Conservation (phyloP, 768 basidiomycete genomes). For the Paxillus ammoniavirescens region DNA sequence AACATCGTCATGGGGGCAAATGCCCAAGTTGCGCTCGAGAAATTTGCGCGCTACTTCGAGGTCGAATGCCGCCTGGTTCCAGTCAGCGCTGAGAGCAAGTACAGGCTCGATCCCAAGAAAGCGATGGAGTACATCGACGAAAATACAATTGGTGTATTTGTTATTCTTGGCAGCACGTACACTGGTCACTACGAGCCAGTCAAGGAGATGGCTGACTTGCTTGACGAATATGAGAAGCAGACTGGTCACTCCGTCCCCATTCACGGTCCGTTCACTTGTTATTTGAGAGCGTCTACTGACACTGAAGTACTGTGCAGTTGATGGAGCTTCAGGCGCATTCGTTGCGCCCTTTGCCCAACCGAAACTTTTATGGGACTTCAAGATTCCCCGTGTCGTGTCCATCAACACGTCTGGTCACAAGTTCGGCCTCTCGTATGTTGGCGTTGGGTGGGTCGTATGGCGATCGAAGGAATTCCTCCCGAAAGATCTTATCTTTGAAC, state of each 20-base stretch:
- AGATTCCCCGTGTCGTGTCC: slow-evolving; percentile 54
- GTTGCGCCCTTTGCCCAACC: slow-evolving; percentile 61
- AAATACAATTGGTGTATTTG: slow-evolving; percentile 70
- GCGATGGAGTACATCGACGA: slow-evolving; percentile 68
- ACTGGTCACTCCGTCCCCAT: slow-evolving; percentile 46
- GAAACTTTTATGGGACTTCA: slow-evolving; percentile 58
- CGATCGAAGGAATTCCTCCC: slow-evolving; percentile 54
- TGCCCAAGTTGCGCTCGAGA: slow-evolving; percentile 69
- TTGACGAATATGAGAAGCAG: slow-evolving; percentile 53
- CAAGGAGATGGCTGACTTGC: slow-evolving; percentile 75
- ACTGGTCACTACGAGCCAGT: slow-evolving; percentile 76
- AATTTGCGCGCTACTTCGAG: slow-evolving; percentile 67
- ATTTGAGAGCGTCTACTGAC: slow-evolving; percentile 12
- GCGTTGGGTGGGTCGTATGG: slow-evolving; percentile 69
- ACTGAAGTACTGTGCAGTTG: slow-evolving; percentile 33
- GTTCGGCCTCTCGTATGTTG: slow-evolving; percentile 55
- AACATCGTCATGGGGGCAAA: slow-evolving; percentile 68
- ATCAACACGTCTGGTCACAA: slow-evolving; percentile 65
- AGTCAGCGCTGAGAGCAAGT: slow-evolving; percentile 64
- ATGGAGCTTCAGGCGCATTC: slow-evolving; percentile 62
- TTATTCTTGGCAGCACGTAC: slow-evolving; percentile 56
- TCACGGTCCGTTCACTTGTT: slow-evolving; percentile 31
- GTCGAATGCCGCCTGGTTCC: slow-evolving; percentile 67
- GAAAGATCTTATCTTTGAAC: slow-evolving; percentile 68
- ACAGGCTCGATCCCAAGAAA: slow-evolving; percentile 70